Base-by-base conservation (phyloP, 2,329 filamentous ascomycete species). In the Xylaria polymorpha region DNA sequence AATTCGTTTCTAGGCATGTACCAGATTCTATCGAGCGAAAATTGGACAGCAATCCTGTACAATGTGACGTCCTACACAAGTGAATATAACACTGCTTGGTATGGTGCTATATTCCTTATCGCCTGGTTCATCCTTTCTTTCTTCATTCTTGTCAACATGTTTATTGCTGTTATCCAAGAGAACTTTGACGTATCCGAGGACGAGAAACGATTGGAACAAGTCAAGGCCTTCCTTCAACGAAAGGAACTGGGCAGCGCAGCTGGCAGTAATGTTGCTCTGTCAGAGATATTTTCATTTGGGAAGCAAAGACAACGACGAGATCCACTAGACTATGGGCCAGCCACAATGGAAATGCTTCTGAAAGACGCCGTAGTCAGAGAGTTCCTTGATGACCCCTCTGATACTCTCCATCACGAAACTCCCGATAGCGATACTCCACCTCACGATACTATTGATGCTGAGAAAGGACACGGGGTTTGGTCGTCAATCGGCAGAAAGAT, bases 131-230 rank as follows among this genome's bases (percentile, higher is more conserved):
- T 97, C 66, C 86, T 99, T 51, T 88, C 94, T 6, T 98, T 97
- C 80, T 95, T 98, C 79, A 97, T 99, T 82, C 88, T 98, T 70
- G 83, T 99, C 83, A 99, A 98, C 78, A 99, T 99, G 96, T 99
- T 99, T 85, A 98, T 99, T 92, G 96, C 96, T 85, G 96, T 99
- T 82, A 99, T 99, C 73, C 96, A 99, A 80, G 96, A 99, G 79
- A 99, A 97, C 77, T 99, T 99, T 79, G 96, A 99, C 81, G 94
- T 99, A 32, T 97, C 94, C 3, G 96, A 99, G 79, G 97, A 99
- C 78, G 94, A 98, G 80, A 99, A 99, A 82, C 94, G 97, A 22
- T 83, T 98, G 70, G 94, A 98, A 79, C 97, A 99, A 81, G 94
- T 99, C 69, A 95, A 94, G 77, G 93, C 95, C 1, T 99, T 98